phyloP scores from a whole-genome alignment of 768 basidiomycete genomes.

The Pisolithus microcarpus region DNA sequence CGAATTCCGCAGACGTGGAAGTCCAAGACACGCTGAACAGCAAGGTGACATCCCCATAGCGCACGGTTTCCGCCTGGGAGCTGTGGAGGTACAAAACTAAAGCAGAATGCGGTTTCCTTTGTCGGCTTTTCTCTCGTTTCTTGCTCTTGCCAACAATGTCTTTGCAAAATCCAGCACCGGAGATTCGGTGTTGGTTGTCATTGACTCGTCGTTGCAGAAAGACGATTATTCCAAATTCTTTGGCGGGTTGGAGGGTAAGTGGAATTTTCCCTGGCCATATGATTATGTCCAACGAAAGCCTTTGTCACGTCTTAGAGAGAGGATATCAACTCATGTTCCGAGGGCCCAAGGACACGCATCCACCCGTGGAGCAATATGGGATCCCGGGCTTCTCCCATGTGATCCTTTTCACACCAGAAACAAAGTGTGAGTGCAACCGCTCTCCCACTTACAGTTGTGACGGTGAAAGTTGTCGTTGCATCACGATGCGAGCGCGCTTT shows the following conservation, averaged over 20 bases:
- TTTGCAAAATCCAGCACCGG: slow-evolving; percentile 72
- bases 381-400: slow-evolving; percentile 77
- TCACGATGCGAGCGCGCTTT: no score
- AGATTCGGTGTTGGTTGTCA: slow-evolving; percentile 74
- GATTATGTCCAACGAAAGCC: no score
- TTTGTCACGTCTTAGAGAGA: no score
- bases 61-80: no score
- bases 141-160: slow-evolving; percentile 20
- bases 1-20: not conserved
- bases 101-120: slow-evolving; percentile 23
- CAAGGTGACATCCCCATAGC: no score
- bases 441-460: not conserved
- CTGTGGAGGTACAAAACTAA: not conserved
- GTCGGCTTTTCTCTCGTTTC: slow-evolving; percentile 20
- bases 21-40: no score
- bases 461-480: no score
- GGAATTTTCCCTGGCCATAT: not conserved
- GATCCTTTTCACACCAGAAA: slow-evolving; percentile 77
- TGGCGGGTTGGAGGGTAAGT: slow-evolving; percentile 64
- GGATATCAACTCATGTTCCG: slow-evolving; percentile 89
- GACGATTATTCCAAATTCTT: slow-evolving; percentile 80
- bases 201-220: slow-evolving; percentile 65
- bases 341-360: slow-evolving; percentile 64
- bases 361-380: slow-evolving; percentile 61
- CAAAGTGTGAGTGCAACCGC: slow-evolving; percentile 54